These are phyloP conservation scores for Senna siamea DNA, from an alignment of 306 rosid species.

Conservation along the genomic window DNA sequence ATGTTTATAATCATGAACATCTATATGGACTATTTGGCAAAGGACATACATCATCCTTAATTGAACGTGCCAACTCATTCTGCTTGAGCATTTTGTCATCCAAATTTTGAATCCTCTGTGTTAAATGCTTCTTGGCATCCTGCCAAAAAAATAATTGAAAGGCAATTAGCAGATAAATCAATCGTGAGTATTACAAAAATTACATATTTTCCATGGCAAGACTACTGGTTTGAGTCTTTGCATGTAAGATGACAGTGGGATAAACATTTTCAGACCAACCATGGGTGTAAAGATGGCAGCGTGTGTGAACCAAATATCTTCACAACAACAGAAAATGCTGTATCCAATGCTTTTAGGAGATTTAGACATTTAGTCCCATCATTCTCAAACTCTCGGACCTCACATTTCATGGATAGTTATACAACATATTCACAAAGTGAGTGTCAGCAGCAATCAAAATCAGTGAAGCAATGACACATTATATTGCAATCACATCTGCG, in stretches of 20 bases:
- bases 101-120: conserved; percentile 84
- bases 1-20: conserved; percentile 30
- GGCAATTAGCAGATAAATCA: neutral
- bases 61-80: conserved; percentile 65
- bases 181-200: conserved; percentile 13
- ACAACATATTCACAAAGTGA: neutral
- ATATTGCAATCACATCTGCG: conserved; percentile 4
- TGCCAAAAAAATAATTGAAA: conserved; percentile 49
- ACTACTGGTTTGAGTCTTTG: neutral
- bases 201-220: conserved; percentile 9
- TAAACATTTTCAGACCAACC: too few species aligned
- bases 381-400: neutral
- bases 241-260: too few species aligned
- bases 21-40: neutral
- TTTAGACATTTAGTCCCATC: conserved; percentile 9
- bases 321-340: conserved; percentile 20
- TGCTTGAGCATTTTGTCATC: conserved; percentile 89
- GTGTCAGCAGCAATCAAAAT: neutral
- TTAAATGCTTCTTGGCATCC: conserved; percentile 96
- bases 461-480: neutral
- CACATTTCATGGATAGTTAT: neutral
- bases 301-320: neutral
- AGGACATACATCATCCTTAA: conserved; percentile 74
- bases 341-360: neutral
- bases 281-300: neutral